Base-by-base conservation (phyloP, 2,329 filamentous ascomycete species). In the Botrytis fabae region DNA sequence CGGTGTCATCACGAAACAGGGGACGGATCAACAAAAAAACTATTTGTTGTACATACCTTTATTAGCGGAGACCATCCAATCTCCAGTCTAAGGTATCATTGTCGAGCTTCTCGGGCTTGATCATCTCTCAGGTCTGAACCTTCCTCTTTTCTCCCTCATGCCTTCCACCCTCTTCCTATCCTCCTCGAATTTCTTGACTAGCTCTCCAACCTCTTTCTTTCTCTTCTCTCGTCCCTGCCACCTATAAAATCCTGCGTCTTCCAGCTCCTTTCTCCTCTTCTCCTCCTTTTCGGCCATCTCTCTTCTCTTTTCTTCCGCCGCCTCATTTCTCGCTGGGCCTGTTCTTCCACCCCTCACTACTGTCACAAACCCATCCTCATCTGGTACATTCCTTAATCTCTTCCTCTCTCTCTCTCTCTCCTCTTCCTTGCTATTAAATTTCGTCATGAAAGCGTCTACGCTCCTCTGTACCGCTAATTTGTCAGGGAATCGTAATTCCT, bases 331-430 rank as follows among this genome's bases (percentile, higher is more conserved):
- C 2, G 93, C 94, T 1, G 93, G 90, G n/a, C 91, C 92, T 10
- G 86, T 86, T 73, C 91, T 86, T 57, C 93, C 92, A 40, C 94
- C 94, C 71, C 93, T 88, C 1, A 91, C 92, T 38, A 99, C 96
- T 5, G 95, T 98, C 66, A 98, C 88, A 81, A 99, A 99, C 2
- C 96, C 96, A 82, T 99, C 96, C 80, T 94, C 95, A 81, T 99
- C 96, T 0, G 95, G 94, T 79, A 94, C 91, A 77, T 92, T 91
- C 74, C 93, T 90, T 75, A 91, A 84, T 72, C 88, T 84, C 83
- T 89, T 90, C 80, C 83, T 92, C 80, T 85, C 86, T 83, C 84
- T 90, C 76, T 80, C 87, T 77, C 85, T 91, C 82, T 85, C 91
- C 83, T 82, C 89, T 85, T 88, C 92, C 83, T 85, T 93, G 84